These are phyloP conservation scores for Rhododendron williamsianum DNA, from an alignment of 148 eudicot genomes.

Conservation along the genomic window DNA sequence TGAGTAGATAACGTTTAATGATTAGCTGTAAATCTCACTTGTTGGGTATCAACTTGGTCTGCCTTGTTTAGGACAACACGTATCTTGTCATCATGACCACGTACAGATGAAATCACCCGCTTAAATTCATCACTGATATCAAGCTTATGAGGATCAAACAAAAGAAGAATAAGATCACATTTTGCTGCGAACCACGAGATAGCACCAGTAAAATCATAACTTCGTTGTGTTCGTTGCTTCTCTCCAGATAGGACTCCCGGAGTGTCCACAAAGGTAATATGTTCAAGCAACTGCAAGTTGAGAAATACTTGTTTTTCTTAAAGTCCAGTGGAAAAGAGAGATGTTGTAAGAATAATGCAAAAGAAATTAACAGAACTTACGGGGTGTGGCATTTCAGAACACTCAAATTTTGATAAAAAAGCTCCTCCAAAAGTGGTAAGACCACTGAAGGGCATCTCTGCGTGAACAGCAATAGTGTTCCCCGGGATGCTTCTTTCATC, in stretches of 20 bases:
- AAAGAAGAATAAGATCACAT: constrained; percentile 84
- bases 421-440: constrained; percentile 82
- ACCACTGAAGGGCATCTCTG: constrained; percentile 96
- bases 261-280: constrained; percentile 88
- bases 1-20: background rate
- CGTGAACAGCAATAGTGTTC: constrained; percentile 94
- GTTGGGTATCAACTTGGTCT: constrained; percentile 97
- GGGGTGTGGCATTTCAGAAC: constrained; percentile 98
- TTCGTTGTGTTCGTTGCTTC: constrained; percentile 94
- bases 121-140: constrained; percentile 97
- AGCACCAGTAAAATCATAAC: constrained; percentile 97
- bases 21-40: constrained; percentile 36
- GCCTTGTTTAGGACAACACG: constrained; percentile 93
- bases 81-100: constrained; percentile 97
- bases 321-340: background rate
- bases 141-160: constrained; percentile 98
- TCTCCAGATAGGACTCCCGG: constrained; percentile 99
- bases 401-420: constrained; percentile 92
- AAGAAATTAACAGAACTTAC: constrained; percentile 34
- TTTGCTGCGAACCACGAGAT: constrained; percentile 99
- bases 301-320: background rate
- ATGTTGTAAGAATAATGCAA: background rate
- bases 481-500: constrained; percentile 99
- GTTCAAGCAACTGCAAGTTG: constrained; percentile 68
- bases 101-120: constrained; percentile 81